Evolutionary conservation across 352 stramenopile genomes (phyloP), one percentile per base, ranked within the genome.

Genomic region (Globisporangium nagaii): DNA sequence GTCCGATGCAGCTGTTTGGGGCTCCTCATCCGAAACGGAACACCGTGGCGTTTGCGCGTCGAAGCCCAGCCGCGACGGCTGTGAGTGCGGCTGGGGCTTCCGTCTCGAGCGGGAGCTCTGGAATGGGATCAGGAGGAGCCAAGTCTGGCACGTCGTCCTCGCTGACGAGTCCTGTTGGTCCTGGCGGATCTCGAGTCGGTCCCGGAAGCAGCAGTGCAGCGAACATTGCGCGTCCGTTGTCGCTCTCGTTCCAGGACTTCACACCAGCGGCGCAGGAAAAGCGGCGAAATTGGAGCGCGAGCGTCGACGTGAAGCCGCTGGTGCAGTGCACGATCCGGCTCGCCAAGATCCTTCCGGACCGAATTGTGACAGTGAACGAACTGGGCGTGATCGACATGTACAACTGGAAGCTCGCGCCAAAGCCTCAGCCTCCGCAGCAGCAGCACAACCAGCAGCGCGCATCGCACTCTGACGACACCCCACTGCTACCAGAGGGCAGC

Each of bases 1-100:
- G 93, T 39, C 97, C 97, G 1, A 95, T 97, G 79, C 96, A 99
- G 58, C 74, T 98, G 9, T 97, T 98, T 43, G 64, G 57, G 12
- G 75, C 61, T 8, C 68, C 82, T 8, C 90, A 97, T 43, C 87
- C 83, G 3, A 75, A 77, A 20, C 75, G 89, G 22, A 68, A 73
- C 41, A 58, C 63, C n/a, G 36, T 44, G 1, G 58, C 63, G 8
- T 69, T 73, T 36, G 67, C 40, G 20, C 43, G 45, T 47, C 46
- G 54, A 28, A 67, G 47, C 28, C 51, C 63, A n/a, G n/a, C n/a
- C 39, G 46, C 52, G 6, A 17, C 58, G 2, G 57, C 30, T 45
- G 31, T 35, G 13, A 49, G 58, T 6, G 55, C 51, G 4, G 53
- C 59, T 13, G 40, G 42, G 11, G 9, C 35, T 4, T 37, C 43